Percentiles rank a stretch among this genome's conserved stretches.
phyloP scores from a whole-genome alignment of 2,329 filamentous ascomycete genomes.

The Erysiphe pulchra region DNA sequence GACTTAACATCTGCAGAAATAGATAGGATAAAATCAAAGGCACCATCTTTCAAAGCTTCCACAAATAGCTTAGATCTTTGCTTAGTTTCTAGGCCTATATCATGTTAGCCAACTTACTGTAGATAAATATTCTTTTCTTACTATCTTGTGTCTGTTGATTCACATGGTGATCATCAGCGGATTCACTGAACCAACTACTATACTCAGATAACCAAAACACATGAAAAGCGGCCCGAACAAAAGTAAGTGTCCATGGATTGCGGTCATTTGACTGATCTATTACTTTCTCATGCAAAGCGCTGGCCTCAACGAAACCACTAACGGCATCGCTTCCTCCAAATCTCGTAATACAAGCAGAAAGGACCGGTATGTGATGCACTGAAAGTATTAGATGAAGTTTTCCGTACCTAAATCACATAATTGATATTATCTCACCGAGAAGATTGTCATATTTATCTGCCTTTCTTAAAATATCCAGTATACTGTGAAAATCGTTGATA shows the following conservation, averaged over 20 bases:
- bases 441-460: constrained; percentile 52
- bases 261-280: constrained; percentile 38
- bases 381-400: background rate
- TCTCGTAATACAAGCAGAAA: constrained; percentile 50
- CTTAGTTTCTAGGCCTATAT: constrained; percentile 28
- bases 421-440: constrained; percentile 17
- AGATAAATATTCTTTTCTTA: constrained; percentile 8
- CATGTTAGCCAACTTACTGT: too few relatives aligned
- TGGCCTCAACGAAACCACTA: constrained; percentile 39
- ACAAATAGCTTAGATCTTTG: constrained; percentile 48
- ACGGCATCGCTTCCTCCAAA: constrained; percentile 57
- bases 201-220: constrained; percentile 87
- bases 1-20: constrained; percentile 59
- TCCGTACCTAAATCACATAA: background rate
- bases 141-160: constrained; percentile 36
- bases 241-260: constrained; percentile 43
- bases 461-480: constrained; percentile 41
- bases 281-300: constrained; percentile 42
- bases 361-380: constrained; percentile 61
- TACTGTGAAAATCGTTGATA: constrained; percentile 43
- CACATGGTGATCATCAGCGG: constrained; percentile 30
- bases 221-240: constrained; percentile 52
- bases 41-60: constrained; percentile 61
- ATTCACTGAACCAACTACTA: constrained; percentile 66
- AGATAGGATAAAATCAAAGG: constrained; percentile 74